These are phyloP conservation scores for Colletotrichum karsti DNA, from an alignment of 2,329 filamentous ascomycete genomes.

Conservation along the genomic window DNA sequence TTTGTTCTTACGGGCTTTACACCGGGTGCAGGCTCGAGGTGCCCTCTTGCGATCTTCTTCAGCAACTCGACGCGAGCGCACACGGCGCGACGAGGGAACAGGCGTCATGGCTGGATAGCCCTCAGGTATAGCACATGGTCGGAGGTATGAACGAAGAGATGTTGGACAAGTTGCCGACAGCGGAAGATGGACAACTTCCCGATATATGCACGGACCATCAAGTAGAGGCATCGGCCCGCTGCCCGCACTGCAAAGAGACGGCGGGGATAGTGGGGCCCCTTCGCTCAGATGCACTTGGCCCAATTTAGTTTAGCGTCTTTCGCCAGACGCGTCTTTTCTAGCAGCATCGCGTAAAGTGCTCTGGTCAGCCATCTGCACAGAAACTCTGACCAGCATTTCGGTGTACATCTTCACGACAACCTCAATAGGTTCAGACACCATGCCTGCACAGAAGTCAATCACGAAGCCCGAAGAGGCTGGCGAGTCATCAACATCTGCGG, in stretches of 20 bases:
- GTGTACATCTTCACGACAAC: neutral
- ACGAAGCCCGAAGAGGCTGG: constrained; percentile 60
- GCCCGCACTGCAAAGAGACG: too few species aligned
- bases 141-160: neutral
- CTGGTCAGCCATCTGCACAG: neutral
- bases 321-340: constrained; percentile 26
- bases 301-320: constrained; percentile 2
- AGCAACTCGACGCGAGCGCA: constrained; percentile 35
- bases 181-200: neutral
- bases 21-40: constrained; percentile 41
- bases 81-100: neutral
- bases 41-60: constrained; percentile 44
- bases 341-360: constrained; percentile 29
- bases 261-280: too few species aligned
- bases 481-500: constrained; percentile 68
- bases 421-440: neutral
- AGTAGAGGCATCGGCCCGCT: too few species aligned
- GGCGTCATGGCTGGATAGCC: neutral
- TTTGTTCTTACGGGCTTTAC: constrained; percentile 43
- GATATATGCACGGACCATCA: neutral
- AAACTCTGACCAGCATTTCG: neutral
- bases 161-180: neutral
- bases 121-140: neutral
- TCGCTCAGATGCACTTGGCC: neutral
- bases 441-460: constrained; percentile 52